Evolutionary conservation across 2,329 filamentous ascomycete species (phyloP), one percentile per base, ranked within the genome.

Genomic region (Colletotrichum tropicale): DNA sequence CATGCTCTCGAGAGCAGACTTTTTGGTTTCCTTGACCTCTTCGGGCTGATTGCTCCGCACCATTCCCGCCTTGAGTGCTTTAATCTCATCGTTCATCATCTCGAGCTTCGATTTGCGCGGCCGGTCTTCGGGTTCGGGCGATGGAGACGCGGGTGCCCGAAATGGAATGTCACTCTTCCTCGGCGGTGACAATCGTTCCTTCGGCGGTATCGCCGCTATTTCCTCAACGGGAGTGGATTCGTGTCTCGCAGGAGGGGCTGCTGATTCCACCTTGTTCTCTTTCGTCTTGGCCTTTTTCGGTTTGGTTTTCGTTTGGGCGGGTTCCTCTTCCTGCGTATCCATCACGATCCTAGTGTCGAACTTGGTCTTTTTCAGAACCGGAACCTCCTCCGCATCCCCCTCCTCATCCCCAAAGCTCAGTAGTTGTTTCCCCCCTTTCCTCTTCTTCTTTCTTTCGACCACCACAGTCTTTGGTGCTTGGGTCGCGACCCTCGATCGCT

Each of bases 51-150:
- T 85, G 26, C 89, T 93, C 38, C 94, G 90, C 81, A 93, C 94
- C 93, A 97, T 95, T 1, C 94, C 96, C 10, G 94, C 94, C 83
- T 96, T 96, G 6, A 97, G 86, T 2, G 93, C 93, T 6, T 94
- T 94, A 70, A 96, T 95, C 80, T 97, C 93, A 48, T 94, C 94
- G 78, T 96, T 96, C 5, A 94, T 94, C 78, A 88, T 88, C 77
- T 95, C 93, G 12, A 96, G 85, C 1, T 89, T 88, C 2, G 88
- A 88, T 80, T 90, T 90, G 66, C 76, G 77, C 62, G 83, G 84
- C 66, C 78, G 78, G 13, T 75, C 70, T 28, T 83, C 81, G 15
- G 83, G 81, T 78, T 86, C 85, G 9, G 85, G 84, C 7, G 86
- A 85, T 12, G 65, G 71, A 61, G 85, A 81, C 10, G 81, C 72